Evolutionary conservation across 768 basidiomycete species (phyloP).

Genomic region (Tulasnella calospora): DNA sequence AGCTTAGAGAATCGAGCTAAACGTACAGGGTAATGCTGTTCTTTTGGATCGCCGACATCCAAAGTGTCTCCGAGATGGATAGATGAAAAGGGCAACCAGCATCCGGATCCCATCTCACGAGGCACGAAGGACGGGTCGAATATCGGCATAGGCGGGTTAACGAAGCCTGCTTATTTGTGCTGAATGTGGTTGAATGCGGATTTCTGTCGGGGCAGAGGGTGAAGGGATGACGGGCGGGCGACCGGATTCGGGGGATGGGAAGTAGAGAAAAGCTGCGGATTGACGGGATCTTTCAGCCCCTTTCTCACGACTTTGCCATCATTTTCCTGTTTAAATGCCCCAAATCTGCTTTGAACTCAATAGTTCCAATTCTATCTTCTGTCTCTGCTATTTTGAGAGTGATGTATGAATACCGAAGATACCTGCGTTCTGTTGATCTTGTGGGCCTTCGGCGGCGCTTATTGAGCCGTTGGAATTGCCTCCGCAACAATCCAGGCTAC

Average conservation of each 20-base stretch:
- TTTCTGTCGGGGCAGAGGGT: background rate
- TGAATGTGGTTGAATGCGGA: background rate
- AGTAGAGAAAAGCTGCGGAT: background rate
- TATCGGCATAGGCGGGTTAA: background rate
- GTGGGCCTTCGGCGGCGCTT: background rate
- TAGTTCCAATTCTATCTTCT: background rate
- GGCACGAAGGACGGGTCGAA: background rate
- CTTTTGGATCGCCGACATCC: background rate
- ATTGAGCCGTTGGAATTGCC: background rate
- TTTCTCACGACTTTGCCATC: background rate
- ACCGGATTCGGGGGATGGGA: background rate
- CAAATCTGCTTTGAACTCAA: background rate
- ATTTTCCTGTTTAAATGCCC: background rate
- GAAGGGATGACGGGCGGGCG: background rate
- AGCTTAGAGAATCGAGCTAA: background rate
- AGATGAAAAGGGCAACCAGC: background rate
- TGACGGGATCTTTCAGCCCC: background rate
- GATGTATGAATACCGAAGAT: background rate
- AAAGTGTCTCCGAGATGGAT: slow-evolving; percentile 1
- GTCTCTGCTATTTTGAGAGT: background rate
- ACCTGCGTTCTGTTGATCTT: background rate
- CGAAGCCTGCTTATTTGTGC: background rate
- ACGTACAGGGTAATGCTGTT: background rate
- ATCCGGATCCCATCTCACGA: background rate
- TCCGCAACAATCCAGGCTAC: background rate